Conservation (phyloP, 2,329 filamentous ascomycete genomes). For the Davidsoniella neocaledoniae region DNA sequence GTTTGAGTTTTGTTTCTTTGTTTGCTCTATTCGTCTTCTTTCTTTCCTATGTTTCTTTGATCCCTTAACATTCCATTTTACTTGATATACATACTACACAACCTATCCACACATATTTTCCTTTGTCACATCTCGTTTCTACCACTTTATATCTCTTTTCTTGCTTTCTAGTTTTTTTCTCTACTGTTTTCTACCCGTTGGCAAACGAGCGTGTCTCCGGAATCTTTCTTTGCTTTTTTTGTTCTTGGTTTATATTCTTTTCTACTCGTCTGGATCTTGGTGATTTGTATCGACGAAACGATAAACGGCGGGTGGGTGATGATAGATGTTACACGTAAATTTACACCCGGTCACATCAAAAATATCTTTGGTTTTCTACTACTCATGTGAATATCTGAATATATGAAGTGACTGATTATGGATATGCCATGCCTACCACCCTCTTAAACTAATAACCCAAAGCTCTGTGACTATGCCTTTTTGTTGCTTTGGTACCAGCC, state of each 20-base stretch:
- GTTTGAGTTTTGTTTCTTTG: slow-evolving; percentile 1
- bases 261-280: neutral
- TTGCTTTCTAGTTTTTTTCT: neutral
- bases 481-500: slow-evolving; percentile 42
- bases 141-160: neutral
- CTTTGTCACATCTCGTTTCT: neutral
- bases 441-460: no score
- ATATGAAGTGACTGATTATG: no score
- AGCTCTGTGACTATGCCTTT: neutral
- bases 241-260: neutral
- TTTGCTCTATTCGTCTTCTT: slow-evolving; percentile 4
- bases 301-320: slow-evolving; percentile 1
- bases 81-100: neutral
- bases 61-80: neutral
- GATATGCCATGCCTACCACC: no score
- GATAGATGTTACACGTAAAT: slow-evolving; percentile 11
- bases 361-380: no score
- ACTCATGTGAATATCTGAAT: no score
- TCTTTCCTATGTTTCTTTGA: neutral
- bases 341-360: no score
- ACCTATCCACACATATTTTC: neutral
- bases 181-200: neutral
- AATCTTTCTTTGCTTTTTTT: neutral
- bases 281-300: neutral
- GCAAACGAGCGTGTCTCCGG: neutral